Evolutionary conservation across 2,329 filamentous ascomycete species (phyloP), one percentile per base, ranked within the genome.

Genomic region (Ascochyta pisi): DNA sequence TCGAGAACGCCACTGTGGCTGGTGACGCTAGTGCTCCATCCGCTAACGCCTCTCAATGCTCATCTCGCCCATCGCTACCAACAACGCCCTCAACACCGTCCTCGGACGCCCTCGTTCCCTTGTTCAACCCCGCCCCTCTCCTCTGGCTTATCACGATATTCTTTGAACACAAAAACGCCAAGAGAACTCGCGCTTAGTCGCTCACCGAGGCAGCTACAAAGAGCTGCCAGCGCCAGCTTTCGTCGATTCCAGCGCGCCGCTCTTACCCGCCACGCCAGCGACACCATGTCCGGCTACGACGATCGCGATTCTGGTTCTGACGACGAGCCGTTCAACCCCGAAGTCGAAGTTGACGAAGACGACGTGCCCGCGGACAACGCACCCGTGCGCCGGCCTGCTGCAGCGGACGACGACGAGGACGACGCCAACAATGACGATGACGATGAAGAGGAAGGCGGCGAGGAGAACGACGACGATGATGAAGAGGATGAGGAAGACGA

Each of bases 291-390:
- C 31, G 66, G 62, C 50, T 73, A 71, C 54, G 66, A 67, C 54
- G 67, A 56, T 34, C 53, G 63, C 48, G 66, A 64, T 51, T 67
- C 61, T 27, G 67, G 64, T 44, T 73, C 71, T 13, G 89, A 90
- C 40, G 91, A 95, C 46, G 92, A 96, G 66, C 89, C 94, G 74
- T 96, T 97, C 83, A 96, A 96, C 75, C 93, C 92, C 46, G 86
- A 84, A 44, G 88, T 89, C 19, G 89, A 86, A 57, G 86, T 91
- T 63, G 87, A 86, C 45, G 90, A 92, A 57, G 83, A 81, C 62
- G 77, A 79, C 43, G 51, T 58, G 57, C 50, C 60, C 27, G 38
- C 61, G 23, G 65, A 55, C 31, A 63, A 67, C 44, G 49, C 58
- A 9, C 62, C 58, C 22, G 54, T 63, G 57, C 65, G 58, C 65